phyloP scores from a whole-genome alignment of 2,329 filamentous ascomycete genomes.

The Sphaerulina populicola region DNA sequence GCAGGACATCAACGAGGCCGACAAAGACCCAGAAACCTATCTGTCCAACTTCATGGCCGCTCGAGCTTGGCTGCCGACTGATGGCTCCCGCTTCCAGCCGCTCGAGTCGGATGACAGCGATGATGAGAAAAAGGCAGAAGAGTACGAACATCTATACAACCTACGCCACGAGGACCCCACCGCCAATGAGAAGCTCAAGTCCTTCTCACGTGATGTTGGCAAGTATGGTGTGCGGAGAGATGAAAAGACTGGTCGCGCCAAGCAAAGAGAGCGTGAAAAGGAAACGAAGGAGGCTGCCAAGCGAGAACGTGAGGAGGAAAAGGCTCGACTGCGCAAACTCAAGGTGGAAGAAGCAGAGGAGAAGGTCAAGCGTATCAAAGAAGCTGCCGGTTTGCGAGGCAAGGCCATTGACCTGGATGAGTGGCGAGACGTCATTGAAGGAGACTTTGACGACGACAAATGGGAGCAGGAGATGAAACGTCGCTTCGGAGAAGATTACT shows the following conservation, averaged over 20 bases:
- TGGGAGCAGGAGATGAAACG: conserved; percentile 90
- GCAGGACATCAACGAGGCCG: conserved; percentile 63
- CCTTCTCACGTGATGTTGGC: conserved; percentile 80
- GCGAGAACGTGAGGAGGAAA: conserved; percentile 66
- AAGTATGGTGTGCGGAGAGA: conserved; percentile 80
- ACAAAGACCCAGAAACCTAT: conserved; percentile 83
- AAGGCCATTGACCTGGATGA: conserved; percentile 63
- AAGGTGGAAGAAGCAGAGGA: conserved; percentile 85
- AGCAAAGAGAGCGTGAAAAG: conserved; percentile 67
- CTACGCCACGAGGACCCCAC: conserved; percentile 91
- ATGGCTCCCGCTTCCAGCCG: conserved; percentile 60
- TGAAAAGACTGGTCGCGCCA: conserved; percentile 72
- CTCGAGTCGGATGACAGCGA: conserved; percentile 89
- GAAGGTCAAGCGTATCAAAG: conserved; percentile 79
- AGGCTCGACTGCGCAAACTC: conserved; percentile 72
- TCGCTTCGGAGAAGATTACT: conserved; percentile 85
- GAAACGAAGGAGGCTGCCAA: conserved; percentile 72
- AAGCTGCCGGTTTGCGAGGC: conserved; percentile 71
- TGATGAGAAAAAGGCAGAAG: conserved; percentile 65
- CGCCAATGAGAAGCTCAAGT: conserved; percentile 77
- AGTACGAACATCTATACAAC: conserved; percentile 90
- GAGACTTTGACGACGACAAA: conserved; percentile 75
- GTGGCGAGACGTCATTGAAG: conserved; percentile 76
- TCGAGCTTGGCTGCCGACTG: conserved; percentile 74
- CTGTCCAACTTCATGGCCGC: conserved; percentile 93